These are phyloP conservation scores for Pseudohalonectria lignicola DNA, from an alignment of 2,329 filamentous ascomycete species.

Conservation along the genomic window DNA sequence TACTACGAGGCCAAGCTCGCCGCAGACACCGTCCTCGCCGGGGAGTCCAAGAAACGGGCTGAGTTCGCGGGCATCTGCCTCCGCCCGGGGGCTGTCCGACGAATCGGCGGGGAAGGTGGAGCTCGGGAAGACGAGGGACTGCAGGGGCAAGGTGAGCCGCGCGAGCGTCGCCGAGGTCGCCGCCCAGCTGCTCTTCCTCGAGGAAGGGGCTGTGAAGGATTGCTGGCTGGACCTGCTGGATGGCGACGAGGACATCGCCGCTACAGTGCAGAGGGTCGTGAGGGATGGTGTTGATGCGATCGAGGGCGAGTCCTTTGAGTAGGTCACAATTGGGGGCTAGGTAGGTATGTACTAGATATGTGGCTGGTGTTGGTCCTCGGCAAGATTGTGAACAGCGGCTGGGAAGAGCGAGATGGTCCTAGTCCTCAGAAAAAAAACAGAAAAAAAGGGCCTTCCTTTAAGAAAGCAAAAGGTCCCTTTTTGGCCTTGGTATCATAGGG, in stretches of 20 bases:
- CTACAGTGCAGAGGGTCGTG: constrained; percentile 36
- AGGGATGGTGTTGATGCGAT: constrained; percentile 36
- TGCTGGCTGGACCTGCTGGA: constrained; percentile 45
- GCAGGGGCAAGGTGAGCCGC: constrained; percentile 34
- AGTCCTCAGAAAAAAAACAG: no score
- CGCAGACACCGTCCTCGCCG: constrained; percentile 46
- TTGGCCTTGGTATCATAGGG: no score
- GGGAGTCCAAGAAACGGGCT: constrained; percentile 27
- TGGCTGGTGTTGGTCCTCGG: no score
- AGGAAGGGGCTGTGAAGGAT: constrained; percentile 28
- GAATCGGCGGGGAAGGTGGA: constrained; percentile 33
- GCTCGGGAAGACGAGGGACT: constrained; percentile 31
- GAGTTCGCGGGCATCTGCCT: constrained; percentile 39
- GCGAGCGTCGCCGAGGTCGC: constrained; percentile 49
- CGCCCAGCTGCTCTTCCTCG: constrained; percentile 38
- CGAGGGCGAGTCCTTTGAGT: constrained; percentile 34
- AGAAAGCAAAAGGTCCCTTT: no score
- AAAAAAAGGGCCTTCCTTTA: no score
- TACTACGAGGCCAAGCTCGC: constrained; percentile 52
- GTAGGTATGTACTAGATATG: no score
- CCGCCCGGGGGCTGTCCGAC: constrained; percentile 39
- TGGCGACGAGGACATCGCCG: constrained; percentile 35
- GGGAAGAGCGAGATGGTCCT: no score
- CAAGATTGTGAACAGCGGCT: no score
- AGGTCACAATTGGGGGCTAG: not conserved